These are phyloP conservation scores for Fraxinus angustifolia DNA, from an alignment of 305 asterid genomes.

Conservation along the genomic window DNA sequence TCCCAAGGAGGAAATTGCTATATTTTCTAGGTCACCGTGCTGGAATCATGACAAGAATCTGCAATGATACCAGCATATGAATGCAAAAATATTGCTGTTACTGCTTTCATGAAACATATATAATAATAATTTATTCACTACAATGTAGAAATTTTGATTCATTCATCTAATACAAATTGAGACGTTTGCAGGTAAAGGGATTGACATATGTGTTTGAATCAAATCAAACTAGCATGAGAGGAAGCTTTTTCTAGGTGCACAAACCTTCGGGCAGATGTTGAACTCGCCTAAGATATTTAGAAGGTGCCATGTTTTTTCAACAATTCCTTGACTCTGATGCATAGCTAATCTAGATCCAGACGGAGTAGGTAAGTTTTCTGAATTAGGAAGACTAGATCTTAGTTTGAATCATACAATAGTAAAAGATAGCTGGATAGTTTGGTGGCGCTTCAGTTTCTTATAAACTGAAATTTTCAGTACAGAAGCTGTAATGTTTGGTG, in stretches of 20 bases:
- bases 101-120: background rate
- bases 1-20: background rate
- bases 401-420: background rate
- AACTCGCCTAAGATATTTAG: constrained; percentile 5
- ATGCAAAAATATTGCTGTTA: background rate
- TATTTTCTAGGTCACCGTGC: background rate
- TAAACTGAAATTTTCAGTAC: background rate
- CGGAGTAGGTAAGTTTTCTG: background rate
- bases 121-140: background rate
- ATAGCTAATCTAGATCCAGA: constrained; percentile 1
- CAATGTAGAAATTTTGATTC: background rate
- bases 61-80: background rate
- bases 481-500: background rate
- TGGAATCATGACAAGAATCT: background rate
- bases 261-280: constrained; percentile 21
- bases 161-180: constrained; percentile 17
- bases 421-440: background rate
- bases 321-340: background rate
- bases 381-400: background rate
- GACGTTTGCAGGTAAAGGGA: constrained; percentile 33
- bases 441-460: background rate
- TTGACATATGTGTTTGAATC: constrained; percentile 37
- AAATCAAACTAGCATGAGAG: constrained; percentile 15
- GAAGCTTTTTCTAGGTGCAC: constrained; percentile 13
- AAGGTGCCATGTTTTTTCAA: constrained; percentile 23